These are phyloP conservation scores for Lagenidium sp. DNA, from an alignment of 352 stramenopile species.

Conservation along the genomic window DNA sequence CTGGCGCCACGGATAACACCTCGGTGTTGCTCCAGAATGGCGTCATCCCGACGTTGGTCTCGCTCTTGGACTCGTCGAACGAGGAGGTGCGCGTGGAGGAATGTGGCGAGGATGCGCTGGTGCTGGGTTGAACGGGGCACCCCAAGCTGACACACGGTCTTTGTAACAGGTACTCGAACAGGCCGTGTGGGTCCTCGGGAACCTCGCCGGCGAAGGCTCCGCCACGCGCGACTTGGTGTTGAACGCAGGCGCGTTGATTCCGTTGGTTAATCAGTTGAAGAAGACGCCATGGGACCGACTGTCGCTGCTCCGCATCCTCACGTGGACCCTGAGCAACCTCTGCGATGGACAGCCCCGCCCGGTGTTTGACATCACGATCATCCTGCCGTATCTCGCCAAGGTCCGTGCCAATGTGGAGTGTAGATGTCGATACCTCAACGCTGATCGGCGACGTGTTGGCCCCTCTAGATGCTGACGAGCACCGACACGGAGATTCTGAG, in stretches of 20 bases:
- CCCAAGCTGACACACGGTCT: not conserved
- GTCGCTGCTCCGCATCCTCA: slow-evolving; percentile 86
- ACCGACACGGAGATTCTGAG: slow-evolving; percentile 94
- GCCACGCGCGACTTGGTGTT: slow-evolving; percentile 85
- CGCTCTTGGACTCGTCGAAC: slow-evolving; percentile 84
- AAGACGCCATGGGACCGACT: slow-evolving; percentile 76
- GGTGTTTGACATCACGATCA: slow-evolving; percentile 85
- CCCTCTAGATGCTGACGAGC: slow-evolving; percentile 84
- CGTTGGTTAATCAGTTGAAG: slow-evolving; percentile 86
- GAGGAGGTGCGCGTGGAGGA: slow-evolving; percentile 76
- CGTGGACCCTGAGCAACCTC: slow-evolving; percentile 90
- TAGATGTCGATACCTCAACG: not conserved
- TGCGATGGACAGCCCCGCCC: slow-evolving; percentile 87
- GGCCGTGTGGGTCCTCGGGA: slow-evolving; percentile 90
- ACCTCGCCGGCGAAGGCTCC: slow-evolving; percentile 86
- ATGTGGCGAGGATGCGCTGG: slow-evolving; percentile 16
- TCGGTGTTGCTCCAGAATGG: slow-evolving; percentile 89
- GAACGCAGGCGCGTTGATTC: slow-evolving; percentile 69
- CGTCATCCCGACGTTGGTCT: slow-evolving; percentile 88
- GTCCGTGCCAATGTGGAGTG: slow-evolving; percentile 6
- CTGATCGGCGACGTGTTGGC: not conserved
- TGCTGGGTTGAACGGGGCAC: slow-evolving; percentile 2
- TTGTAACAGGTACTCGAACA: slow-evolving; percentile 80
- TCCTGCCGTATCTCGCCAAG: slow-evolving; percentile 79
- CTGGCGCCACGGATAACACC: slow-evolving; percentile 87